phyloP scores from a whole-genome alignment of 1,284 basidiomycete genomes.

The Vanrija sp. region DNA sequence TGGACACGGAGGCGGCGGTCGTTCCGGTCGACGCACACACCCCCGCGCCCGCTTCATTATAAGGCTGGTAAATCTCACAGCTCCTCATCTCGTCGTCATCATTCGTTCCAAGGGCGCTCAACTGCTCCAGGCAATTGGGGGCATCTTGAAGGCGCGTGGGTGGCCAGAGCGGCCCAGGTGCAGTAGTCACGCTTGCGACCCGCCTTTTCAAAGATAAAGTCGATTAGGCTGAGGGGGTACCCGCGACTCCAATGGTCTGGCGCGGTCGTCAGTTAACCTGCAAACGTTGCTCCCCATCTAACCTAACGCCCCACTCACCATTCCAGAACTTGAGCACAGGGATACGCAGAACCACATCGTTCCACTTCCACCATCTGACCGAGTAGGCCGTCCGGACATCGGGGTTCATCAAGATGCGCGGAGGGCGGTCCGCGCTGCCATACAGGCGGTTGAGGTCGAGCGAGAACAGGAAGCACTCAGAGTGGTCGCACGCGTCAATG shows the following conservation, averaged over 20 bases:
- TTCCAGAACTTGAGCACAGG: constrained; percentile 54
- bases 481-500: constrained; percentile 54
- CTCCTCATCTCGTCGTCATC: background rate
- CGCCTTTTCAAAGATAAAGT: constrained; percentile 27
- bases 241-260: constrained; percentile 29
- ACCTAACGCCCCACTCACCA: constrained; percentile 18
- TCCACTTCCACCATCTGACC: constrained; percentile 52
- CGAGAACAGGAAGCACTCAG: constrained; percentile 57
- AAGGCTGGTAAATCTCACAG: background rate
- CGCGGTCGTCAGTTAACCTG: background rate
- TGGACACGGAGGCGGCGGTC: too few relatives aligned
- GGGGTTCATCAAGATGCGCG: constrained; percentile 54
- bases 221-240: constrained; percentile 17
- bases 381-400: constrained; percentile 50
- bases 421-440: constrained; percentile 37
- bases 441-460: constrained; percentile 58
- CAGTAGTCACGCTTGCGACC: constrained; percentile 26
- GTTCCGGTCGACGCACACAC: too few relatives aligned
- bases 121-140: constrained; percentile 20
- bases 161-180: constrained; percentile 30
- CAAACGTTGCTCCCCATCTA: too few relatives aligned
- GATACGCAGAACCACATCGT: constrained; percentile 53
- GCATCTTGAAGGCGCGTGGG: constrained; percentile 21
- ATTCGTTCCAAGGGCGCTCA: constrained; percentile 15
- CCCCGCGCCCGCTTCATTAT: too few relatives aligned